phyloP scores from a whole-genome alignment of 2,329 filamentous ascomycete species.

The Penicillium sp. region DNA sequence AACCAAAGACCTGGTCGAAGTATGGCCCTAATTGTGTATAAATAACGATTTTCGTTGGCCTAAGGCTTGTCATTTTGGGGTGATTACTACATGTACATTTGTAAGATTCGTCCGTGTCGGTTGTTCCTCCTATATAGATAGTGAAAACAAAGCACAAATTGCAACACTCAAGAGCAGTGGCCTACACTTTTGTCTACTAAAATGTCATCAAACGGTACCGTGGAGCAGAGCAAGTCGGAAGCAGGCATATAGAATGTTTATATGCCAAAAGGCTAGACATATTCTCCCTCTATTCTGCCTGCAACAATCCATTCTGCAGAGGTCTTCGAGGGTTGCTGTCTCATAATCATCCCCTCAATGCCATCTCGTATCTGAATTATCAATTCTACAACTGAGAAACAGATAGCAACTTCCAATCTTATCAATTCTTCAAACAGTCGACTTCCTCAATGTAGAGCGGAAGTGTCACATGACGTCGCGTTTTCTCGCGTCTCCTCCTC shows the following conservation, averaged over 20 bases:
- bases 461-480: constrained; percentile 32
- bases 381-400: neutral
- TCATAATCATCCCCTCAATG: neutral
- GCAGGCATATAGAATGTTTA: neutral
- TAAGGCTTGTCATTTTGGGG: neutral
- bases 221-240: no score
- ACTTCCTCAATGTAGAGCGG: neutral
- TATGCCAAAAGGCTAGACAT: neutral
- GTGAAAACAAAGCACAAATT: neutral
- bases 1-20: neutral
- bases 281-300: neutral
- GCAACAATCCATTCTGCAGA: neutral
- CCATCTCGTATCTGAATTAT: neutral
- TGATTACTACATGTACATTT: no score
- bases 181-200: neutral
- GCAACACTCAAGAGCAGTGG: no score
- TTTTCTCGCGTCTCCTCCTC: constrained; percentile 19
- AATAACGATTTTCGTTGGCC: neutral
- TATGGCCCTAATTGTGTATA: neutral
- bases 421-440: neutral
- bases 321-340: neutral
- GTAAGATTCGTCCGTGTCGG: neutral
- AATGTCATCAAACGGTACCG: neutral
- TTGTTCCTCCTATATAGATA: neutral
- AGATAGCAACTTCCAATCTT: neutral